A percentile compares a stretch with the other conserved stretches of the same genome.
These are phyloP conservation scores for Apophysomyces trapeziformis DNA, from an alignment of 371 early-diverging fungal species.

Conservation along the genomic window DNA sequence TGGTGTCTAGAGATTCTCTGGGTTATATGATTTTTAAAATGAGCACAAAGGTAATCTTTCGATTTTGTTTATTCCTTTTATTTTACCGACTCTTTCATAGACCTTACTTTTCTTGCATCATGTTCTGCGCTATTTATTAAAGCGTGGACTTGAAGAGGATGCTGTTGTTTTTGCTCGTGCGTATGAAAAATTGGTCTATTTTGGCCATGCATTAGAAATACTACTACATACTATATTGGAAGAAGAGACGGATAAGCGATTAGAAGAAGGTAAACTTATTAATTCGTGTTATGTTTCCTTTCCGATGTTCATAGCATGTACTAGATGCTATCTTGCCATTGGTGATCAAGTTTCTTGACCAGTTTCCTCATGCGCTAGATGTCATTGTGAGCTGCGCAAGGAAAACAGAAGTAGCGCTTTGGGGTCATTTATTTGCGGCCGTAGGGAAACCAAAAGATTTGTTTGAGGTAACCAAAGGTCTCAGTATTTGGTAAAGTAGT, in stretches of 20 bases:
- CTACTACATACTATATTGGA: conserved; percentile 83
- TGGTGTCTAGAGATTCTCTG: conserved; percentile 58
- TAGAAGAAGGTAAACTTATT: conserved; percentile 11
- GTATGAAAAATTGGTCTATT: conserved; percentile 76
- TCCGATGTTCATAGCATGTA: not conserved
- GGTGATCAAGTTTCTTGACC: conserved; percentile 73
- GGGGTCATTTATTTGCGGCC: conserved; percentile 83
- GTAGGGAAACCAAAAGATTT: conserved; percentile 80
- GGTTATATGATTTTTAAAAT: conserved; percentile 67
- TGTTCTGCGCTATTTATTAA: conserved; percentile 68
- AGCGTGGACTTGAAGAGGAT: conserved; percentile 53
- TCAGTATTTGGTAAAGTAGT: not conserved
- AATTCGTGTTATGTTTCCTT: not conserved
- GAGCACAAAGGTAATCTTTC: conserved; percentile 65
- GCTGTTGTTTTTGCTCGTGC: conserved; percentile 69
- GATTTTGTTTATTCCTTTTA: not conserved
- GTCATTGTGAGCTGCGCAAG: conserved; percentile 89
- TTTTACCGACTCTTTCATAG: conserved; percentile 38
- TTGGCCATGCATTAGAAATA: conserved; percentile 84
- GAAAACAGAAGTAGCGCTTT: conserved; percentile 89
- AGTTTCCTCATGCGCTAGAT: conserved; percentile 77
- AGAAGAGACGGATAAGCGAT: conserved; percentile 64
- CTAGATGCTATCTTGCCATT: conserved; percentile 68
- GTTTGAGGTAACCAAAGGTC: conserved; percentile 64
- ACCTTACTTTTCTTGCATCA: conserved; percentile 80